Evolutionary conservation across 2,329 filamentous ascomycete species (phyloP).

Genomic region (Trichoderma sp.): DNA sequence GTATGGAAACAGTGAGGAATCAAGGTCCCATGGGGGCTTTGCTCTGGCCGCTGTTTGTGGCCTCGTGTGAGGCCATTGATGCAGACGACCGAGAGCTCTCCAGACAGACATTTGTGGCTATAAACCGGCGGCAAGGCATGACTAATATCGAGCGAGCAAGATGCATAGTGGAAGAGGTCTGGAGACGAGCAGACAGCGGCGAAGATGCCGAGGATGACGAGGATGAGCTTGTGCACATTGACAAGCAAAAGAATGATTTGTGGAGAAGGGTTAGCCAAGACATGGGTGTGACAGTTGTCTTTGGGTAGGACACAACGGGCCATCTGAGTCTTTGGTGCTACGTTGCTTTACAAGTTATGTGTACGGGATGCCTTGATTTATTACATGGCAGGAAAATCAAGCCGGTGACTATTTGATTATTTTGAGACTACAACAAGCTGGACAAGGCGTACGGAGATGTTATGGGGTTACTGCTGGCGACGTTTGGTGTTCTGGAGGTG

Average conservation of each 20-base stretch:
- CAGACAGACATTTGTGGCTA: conserved; percentile 49
- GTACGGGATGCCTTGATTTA: background rate
- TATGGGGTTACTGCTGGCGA: background rate
- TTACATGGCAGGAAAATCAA: background rate
- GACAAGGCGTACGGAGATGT: background rate
- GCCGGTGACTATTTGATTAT: background rate
- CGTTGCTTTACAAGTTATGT: background rate
- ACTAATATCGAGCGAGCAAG: conserved; percentile 61
- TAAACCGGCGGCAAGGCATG: conserved; percentile 61
- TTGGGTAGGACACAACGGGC: conserved; percentile 44
- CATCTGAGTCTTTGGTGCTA: background rate
- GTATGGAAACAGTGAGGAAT: conserved; percentile 53
- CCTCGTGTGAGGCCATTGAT: conserved; percentile 57
- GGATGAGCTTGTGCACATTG: conserved; percentile 26
- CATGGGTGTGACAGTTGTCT: conserved; percentile 58
- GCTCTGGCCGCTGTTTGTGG: conserved; percentile 64
- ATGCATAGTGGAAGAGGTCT: conserved; percentile 61
- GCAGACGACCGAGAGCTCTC: conserved; percentile 52
- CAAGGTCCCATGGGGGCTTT: conserved; percentile 62
- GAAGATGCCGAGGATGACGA: conserved; percentile 21
- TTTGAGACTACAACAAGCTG: background rate
- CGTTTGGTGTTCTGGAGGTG: background rate
- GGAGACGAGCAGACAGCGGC: conserved; percentile 50
- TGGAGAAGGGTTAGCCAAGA: conserved; percentile 59
- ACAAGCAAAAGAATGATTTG: conserved; percentile 36